These are phyloP conservation scores for Colletotrichum camelliae DNA, from an alignment of 2,329 filamentous ascomycete species.

Conservation along the genomic window DNA sequence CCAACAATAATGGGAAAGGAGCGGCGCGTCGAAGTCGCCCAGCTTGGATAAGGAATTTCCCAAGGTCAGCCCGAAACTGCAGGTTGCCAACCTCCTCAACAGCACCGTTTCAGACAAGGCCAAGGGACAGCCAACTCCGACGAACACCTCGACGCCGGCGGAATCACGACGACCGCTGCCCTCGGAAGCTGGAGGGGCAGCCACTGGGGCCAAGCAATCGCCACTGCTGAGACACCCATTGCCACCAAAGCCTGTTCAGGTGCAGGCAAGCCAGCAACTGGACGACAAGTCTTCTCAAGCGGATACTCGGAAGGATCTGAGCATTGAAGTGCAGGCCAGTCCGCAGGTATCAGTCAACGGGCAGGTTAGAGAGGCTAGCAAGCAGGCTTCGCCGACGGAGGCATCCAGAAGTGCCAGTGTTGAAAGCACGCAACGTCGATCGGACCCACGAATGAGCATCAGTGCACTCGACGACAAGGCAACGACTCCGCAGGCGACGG, in stretches of 20 bases:
- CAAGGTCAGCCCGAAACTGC: background rate
- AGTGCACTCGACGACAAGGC: background rate
- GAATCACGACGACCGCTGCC: conserved; percentile 2
- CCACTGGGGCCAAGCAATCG: background rate
- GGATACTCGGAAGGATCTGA: background rate
- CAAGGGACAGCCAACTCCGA: background rate
- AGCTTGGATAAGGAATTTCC: background rate
- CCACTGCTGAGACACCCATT: background rate
- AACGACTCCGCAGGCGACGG: background rate
- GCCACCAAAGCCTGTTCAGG: background rate
- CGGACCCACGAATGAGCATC: conserved; percentile 18
- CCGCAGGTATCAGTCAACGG: background rate
- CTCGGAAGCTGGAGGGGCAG: background rate
- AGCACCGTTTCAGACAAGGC: background rate
- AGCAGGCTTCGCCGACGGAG: background rate
- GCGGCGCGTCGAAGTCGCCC: background rate
- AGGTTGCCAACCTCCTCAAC: conserved; percentile 8
- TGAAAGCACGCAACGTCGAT: background rate
- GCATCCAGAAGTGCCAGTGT: background rate
- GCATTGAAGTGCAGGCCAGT: background rate
- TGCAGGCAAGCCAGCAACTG: background rate
- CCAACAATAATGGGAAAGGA: background rate
- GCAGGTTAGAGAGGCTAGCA: background rate
- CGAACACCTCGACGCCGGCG: background rate
- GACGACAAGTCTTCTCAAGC: background rate